Conservation (phyloP, 257 asterid genomes). For the Nicotiana benthamiana region DNA sequence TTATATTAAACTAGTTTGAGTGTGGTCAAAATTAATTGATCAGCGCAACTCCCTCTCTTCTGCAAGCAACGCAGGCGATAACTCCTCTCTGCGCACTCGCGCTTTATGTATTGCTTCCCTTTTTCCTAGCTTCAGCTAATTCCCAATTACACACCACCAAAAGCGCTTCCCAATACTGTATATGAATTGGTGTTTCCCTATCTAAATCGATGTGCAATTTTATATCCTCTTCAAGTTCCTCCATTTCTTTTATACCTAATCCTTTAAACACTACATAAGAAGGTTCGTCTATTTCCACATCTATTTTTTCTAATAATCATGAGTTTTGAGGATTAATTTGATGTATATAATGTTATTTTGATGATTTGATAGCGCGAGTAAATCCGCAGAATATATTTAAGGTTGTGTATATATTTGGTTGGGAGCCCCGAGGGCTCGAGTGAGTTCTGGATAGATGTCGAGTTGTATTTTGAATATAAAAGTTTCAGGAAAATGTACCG, state of each 20-base stretch:
- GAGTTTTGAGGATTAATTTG: too few species aligned
- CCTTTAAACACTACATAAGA: conserved; percentile 93
- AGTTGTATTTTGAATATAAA: too few species aligned
- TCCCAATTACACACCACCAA: conserved; percentile 90
- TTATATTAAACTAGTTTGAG: too few species aligned
- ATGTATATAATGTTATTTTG: too few species aligned
- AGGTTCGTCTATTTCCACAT: conserved; percentile 86
- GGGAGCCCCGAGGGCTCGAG: too few species aligned
- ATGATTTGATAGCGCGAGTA: too few species aligned
- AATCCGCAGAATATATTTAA: too few species aligned
- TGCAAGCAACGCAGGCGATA: conserved; percentile 68
- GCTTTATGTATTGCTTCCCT: conserved; percentile 90
- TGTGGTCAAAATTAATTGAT: too few species aligned
- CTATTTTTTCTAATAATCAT: conserved; percentile 75
- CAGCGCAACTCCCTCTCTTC: conserved; percentile 94
- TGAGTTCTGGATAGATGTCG: too few species aligned
- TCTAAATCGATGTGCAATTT: conserved; percentile 91
- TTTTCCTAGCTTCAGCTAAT: conserved; percentile 71
- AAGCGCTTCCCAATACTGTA: conserved; percentile 91
- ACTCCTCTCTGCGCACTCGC: conserved; percentile 79
- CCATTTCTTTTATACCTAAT: conserved; percentile 77
- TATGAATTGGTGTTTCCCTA: conserved; percentile 72
- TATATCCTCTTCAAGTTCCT: conserved; percentile 86
- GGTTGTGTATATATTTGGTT: too few species aligned
- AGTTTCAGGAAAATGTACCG: too few species aligned